phyloP scores from a whole-genome alignment of 441 rosid genomes.

The Sinapis alba region DNA sequence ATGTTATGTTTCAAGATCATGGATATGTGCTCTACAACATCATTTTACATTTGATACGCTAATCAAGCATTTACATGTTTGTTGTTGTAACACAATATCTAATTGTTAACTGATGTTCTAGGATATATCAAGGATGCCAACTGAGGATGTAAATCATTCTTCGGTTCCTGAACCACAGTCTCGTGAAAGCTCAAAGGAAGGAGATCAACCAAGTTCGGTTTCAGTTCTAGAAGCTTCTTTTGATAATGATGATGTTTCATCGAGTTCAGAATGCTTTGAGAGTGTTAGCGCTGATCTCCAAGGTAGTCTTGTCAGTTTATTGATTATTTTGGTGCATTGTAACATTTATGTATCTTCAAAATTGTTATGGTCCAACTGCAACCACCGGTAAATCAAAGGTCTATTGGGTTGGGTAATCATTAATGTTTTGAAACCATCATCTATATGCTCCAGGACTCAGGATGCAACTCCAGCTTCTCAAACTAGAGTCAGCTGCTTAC shows the following conservation, averaged over 20 bases:
- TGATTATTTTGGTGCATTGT: neutral
- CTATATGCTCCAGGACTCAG: constrained; percentile 67
- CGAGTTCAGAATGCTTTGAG: constrained; percentile 92
- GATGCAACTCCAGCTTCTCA: constrained; percentile 94
- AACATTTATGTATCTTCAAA: too few relatives aligned
- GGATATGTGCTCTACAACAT: constrained; percentile 5
- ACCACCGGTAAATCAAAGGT: neutral
- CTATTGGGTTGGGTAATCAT: neutral
- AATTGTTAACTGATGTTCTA: constrained; percentile 39
- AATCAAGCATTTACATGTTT: neutral
- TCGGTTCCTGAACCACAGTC: constrained; percentile 56
- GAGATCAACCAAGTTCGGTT: constrained; percentile 94
- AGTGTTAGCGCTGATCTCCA: constrained; percentile 88
- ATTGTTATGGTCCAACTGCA: neutral
- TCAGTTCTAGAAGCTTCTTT: constrained; percentile 93
- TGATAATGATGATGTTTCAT: constrained; percentile 68
- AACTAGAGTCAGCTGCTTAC: constrained; percentile 70
- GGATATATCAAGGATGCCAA: constrained; percentile 51
- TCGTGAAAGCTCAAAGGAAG: constrained; percentile 68
- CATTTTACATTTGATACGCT: too few relatives aligned
- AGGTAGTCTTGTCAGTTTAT: constrained; percentile 48
- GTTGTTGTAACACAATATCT: neutral
- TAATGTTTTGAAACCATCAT: neutral
- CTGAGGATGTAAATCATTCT: constrained; percentile 41
- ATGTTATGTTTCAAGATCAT: constrained; percentile 20